phyloP scores from a whole-genome alignment of 2,329 filamentous ascomycete species.

The Penicillium griseofulvum region DNA sequence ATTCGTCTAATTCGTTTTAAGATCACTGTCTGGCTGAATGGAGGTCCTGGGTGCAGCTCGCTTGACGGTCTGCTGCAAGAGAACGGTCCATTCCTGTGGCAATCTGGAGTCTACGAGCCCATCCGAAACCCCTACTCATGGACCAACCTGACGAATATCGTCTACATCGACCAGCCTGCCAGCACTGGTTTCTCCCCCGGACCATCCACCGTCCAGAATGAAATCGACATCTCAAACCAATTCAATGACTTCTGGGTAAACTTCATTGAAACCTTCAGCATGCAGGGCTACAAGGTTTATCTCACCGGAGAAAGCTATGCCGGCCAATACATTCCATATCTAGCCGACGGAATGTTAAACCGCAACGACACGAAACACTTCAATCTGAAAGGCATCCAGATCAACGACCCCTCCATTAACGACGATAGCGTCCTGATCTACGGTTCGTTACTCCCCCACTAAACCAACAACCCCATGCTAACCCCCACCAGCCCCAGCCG shows the following conservation, averaged over 20 bases:
- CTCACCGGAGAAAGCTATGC: constrained; percentile 72
- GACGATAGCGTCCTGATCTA: constrained; percentile 52
- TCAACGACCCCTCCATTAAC: constrained; percentile 69
- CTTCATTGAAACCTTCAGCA: constrained; percentile 67
- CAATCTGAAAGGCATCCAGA: constrained; percentile 65
- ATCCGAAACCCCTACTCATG: constrained; percentile 67
- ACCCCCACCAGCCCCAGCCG: constrained; percentile 33
- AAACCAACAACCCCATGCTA: background rate
- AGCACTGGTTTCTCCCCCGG: constrained; percentile 69
- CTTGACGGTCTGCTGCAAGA: constrained; percentile 69
- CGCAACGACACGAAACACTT: constrained; percentile 65
- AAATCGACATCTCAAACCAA: constrained; percentile 67
- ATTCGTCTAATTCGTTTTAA: constrained; percentile 2
- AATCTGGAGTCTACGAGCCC: constrained; percentile 64
- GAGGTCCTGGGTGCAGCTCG: constrained; percentile 55
- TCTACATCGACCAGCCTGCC: constrained; percentile 55
- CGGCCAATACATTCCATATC: constrained; percentile 67
- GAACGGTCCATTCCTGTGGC: constrained; percentile 71
- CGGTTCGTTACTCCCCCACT: constrained; percentile 28
- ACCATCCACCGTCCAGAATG: constrained; percentile 60
- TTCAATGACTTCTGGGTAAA: constrained; percentile 77
- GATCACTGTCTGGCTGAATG: constrained; percentile 48
- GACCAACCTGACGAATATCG: constrained; percentile 70
- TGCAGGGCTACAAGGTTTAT: constrained; percentile 68
- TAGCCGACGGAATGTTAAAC: constrained; percentile 70